These are phyloP conservation scores for Arbutus unedo DNA, from an alignment of 148 eudicot species.

Conservation along the genomic window DNA sequence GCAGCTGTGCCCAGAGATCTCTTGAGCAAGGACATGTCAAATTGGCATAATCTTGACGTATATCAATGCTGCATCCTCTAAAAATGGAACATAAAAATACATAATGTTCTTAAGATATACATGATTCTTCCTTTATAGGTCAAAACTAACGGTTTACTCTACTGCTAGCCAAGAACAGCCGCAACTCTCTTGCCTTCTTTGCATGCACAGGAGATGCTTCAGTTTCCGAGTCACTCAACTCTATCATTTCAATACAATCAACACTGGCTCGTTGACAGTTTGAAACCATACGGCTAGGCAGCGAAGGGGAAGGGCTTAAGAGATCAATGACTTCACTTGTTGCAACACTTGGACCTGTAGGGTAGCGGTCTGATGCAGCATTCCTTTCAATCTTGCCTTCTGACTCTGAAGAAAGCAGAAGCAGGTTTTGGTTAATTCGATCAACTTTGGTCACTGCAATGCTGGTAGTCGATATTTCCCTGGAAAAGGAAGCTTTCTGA, in stretches of 20 bases:
- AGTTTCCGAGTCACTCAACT: constrained; percentile 64
- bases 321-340: constrained; percentile 54
- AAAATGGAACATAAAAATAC: not conserved
- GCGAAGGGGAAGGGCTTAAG: constrained; percentile 59
- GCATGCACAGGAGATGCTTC: constrained; percentile 64
- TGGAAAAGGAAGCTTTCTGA: not conserved
- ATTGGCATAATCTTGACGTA: too few species aligned
- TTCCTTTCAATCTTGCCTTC: constrained; percentile 14
- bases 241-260: constrained; percentile 45
- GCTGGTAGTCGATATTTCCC: constrained; percentile 10
- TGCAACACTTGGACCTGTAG: not conserved
- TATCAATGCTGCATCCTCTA: too few species aligned
- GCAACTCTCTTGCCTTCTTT: constrained; percentile 55
- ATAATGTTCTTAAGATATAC: not conserved
- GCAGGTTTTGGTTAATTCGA: constrained; percentile 4
- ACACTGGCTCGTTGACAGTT: constrained; percentile 29
- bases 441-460: constrained; percentile 17
- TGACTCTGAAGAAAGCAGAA: constrained; percentile 9
- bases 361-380: not conserved
- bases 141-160: constrained; percentile 32
- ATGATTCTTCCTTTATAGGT: not conserved
- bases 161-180: constrained; percentile 52
- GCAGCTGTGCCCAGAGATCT: too few species aligned
- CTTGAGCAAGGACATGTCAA: too few species aligned
- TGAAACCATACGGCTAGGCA: constrained; percentile 25